A percentile compares a stretch with the other conserved stretches of the same genome.
Evolutionary conservation across 441 rosid species (phyloP).

Genomic region (Theobroma grandiflorum): DNA sequence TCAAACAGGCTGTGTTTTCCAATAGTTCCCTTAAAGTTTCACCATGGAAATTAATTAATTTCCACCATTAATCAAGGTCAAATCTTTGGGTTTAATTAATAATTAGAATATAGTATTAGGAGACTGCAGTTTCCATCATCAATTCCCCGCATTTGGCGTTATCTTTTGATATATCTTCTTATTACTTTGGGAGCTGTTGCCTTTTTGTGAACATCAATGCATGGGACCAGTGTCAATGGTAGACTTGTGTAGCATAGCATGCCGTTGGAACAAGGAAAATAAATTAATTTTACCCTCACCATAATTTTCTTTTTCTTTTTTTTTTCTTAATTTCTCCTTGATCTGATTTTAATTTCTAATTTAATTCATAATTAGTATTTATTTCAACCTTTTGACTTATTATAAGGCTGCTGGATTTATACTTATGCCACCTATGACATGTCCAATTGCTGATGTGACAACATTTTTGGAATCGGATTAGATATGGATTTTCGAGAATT

Average conservation of each 20-base stretch:
- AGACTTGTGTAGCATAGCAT: constrained; percentile 8
- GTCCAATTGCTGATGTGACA: neutral
- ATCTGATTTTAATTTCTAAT: neutral
- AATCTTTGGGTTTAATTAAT: neutral
- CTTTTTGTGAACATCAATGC: neutral
- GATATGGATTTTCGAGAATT: neutral
- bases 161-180: neutral
- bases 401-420: neutral
- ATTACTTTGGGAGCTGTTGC: neutral
- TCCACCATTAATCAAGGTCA: neutral
- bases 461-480: neutral
- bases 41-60: too few species aligned
- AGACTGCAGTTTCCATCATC: neutral
- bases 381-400: constrained; percentile 9
- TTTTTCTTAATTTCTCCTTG: neutral
- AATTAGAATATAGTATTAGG: neutral
- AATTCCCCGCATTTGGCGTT: constrained; percentile 6
- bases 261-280: too few species aligned
- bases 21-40: too few species aligned
- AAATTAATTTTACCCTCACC: neutral
- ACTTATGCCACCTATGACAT: neutral
- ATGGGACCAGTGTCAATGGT: constrained; percentile 16
- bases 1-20: too few species aligned
- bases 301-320: neutral
- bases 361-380: neutral